These are phyloP conservation scores for Holtermanniella nyarrowii DNA, from an alignment of 768 basidiomycete genomes.

Conservation along the genomic window DNA sequence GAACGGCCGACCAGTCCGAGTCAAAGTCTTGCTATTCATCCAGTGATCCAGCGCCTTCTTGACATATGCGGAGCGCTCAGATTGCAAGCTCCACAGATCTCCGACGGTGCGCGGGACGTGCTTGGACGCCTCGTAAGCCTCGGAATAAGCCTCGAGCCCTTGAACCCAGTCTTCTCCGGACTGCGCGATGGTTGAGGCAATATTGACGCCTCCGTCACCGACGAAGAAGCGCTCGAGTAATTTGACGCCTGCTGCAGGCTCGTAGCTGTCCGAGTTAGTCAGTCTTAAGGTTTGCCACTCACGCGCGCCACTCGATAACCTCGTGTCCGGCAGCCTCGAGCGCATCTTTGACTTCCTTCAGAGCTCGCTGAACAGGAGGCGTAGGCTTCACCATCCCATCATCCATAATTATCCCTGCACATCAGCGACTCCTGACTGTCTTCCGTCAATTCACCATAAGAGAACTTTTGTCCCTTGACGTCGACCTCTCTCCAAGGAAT, in stretches of 20 bases:
- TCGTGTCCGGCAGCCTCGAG: conserved; percentile 25
- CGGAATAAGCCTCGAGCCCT: conserved; percentile 12
- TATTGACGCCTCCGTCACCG: conserved; percentile 22
- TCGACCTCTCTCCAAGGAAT: conserved; percentile 25
- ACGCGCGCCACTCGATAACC: conserved; percentile 21
- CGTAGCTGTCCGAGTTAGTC: conserved; percentile 47
- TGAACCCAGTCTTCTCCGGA: conserved; percentile 15
- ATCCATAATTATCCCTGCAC: conserved; percentile 16
- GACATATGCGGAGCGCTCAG: conserved; percentile 10
- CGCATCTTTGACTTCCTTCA: conserved; percentile 13
- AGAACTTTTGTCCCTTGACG: conserved; percentile 12
- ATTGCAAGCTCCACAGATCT: conserved; percentile 20
- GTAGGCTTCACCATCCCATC: conserved; percentile 22
- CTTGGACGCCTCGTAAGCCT: conserved; percentile 7
- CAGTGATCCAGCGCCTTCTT: conserved; percentile 19
- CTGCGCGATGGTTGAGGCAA: conserved; percentile 8
- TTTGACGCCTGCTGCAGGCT: conserved; percentile 17
- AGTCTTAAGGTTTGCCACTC: conserved; percentile 39
- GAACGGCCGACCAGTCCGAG: conserved; percentile 21
- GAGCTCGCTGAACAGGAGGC: conserved; percentile 19
- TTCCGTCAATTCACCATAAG: conserved; percentile 13
- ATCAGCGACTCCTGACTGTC: no score
- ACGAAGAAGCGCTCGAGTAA: conserved; percentile 14
- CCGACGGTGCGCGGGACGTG: conserved; percentile 11
- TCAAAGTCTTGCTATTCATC: conserved; percentile 10